Evolutionary conservation across 371 early-diverging fungal species (phyloP).

Genomic region (Blakeslea trispora): DNA sequence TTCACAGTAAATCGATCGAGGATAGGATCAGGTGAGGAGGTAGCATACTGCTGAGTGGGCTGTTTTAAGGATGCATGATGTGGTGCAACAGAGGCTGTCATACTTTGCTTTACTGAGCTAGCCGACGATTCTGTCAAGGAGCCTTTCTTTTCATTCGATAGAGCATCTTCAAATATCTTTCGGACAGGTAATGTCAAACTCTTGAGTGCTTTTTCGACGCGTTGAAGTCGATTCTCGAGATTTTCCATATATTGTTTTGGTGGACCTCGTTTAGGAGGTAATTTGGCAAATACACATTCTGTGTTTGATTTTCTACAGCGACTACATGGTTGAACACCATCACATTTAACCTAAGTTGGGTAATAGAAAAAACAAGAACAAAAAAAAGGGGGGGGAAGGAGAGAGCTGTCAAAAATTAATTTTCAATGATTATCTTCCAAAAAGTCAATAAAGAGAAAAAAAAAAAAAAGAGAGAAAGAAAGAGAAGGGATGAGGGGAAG

Average conservation of each 20-base stretch:
- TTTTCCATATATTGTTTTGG: slow-evolving; percentile 53
- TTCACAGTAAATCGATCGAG: slow-evolving; percentile 38
- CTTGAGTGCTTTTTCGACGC: slow-evolving; percentile 47
- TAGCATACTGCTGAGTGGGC: slow-evolving; percentile 22
- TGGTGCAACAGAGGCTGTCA: no score
- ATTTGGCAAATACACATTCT: slow-evolving; percentile 47
- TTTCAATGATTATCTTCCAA: not conserved
- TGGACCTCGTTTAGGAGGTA: slow-evolving; percentile 46
- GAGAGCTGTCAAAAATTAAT: slow-evolving; percentile 1
- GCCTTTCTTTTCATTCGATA: not conserved
- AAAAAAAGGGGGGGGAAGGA: no score
- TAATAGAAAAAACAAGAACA: no score
- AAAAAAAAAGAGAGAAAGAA: not conserved
- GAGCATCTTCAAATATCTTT: slow-evolving; percentile 30
- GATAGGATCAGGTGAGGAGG: slow-evolving; percentile 11
- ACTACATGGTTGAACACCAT: slow-evolving; percentile 52
- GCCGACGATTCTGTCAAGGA: no score
- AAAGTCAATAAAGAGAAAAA: no score
- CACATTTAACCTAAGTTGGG: slow-evolving; percentile 56
- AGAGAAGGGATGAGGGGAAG: not conserved
- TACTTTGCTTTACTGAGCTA: no score
- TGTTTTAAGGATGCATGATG: not conserved
- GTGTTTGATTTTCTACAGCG: slow-evolving; percentile 43
- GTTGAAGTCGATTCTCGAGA: slow-evolving; percentile 44
- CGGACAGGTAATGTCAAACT: slow-evolving; percentile 31